Evolutionary conservation across 2,329 filamentous ascomycete species (phyloP).

Genomic region (Exophiala bonariae): DNA sequence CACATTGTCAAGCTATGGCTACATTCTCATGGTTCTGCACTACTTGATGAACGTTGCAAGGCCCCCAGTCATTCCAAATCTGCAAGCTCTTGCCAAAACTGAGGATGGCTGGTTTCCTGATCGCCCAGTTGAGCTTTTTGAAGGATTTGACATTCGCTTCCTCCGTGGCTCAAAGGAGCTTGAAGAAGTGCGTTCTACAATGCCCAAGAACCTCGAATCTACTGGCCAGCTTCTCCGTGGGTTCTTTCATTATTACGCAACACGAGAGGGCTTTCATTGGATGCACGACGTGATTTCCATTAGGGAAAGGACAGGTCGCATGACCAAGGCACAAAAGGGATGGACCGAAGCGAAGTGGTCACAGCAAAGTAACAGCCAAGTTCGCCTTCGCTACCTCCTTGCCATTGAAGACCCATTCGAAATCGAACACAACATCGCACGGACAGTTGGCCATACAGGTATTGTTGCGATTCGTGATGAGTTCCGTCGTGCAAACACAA

Average conservation of each 20-base stretch:
- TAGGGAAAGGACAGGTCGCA: conserved; percentile 67
- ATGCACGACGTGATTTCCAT: conserved; percentile 76
- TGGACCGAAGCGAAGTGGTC: conserved; percentile 74
- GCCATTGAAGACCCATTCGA: conserved; percentile 94
- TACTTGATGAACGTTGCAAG: conserved; percentile 80
- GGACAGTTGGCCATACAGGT: conserved; percentile 80
- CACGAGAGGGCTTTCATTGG: conserved; percentile 70
- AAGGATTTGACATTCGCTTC: conserved; percentile 72
- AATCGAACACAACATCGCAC: conserved; percentile 80
- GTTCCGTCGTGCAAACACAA: conserved; percentile 75
- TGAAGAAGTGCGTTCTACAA: conserved; percentile 52
- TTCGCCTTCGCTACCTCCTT: conserved; percentile 78
- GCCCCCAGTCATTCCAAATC: conserved; percentile 81
- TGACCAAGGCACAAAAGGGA: conserved; percentile 74
- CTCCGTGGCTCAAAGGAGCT: conserved; percentile 76
- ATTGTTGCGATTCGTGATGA: conserved; percentile 82
- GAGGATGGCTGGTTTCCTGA: conserved; percentile 46
- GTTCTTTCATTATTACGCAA: conserved; percentile 82
- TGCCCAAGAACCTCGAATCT: conserved; percentile 69
- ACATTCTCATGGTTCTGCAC: conserved; percentile 88
- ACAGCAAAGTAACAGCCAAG: conserved; percentile 64
- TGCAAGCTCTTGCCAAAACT: conserved; percentile 40
- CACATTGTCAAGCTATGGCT: conserved; percentile 86
- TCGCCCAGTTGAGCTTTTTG: conserved; percentile 46
- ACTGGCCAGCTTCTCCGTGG: conserved; percentile 72